phyloP scores from a whole-genome alignment of 495 filamentous ascomycete species.

The Daldinia grandis region DNA sequence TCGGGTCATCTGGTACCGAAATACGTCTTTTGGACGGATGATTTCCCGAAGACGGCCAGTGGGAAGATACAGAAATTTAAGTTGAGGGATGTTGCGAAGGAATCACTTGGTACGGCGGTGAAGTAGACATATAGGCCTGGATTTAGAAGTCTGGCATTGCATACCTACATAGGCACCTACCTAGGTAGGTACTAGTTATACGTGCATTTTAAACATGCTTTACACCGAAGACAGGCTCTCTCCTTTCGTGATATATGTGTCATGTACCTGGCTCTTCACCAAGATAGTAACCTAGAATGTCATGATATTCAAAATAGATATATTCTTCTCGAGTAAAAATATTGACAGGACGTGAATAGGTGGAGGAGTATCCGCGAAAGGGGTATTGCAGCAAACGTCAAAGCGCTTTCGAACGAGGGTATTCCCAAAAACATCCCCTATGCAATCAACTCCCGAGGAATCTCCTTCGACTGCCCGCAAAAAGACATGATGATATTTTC shows the following conservation, averaged over 20 bases:
- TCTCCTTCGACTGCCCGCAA: background rate
- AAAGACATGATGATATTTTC: background rate
- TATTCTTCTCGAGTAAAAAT: background rate
- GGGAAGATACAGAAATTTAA: constrained; percentile 98
- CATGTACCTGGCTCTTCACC: background rate
- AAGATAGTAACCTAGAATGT: background rate
- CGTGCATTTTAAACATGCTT: background rate
- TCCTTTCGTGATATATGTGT: too few relatives aligned
- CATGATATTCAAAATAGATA: background rate
- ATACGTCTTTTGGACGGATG: constrained; percentile 83
- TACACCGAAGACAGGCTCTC: background rate
- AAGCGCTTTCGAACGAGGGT: constrained; percentile 31
- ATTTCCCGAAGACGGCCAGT: constrained; percentile 92
- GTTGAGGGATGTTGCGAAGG: constrained; percentile 65
- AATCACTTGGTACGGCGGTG: background rate
- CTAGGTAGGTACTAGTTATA: background rate
- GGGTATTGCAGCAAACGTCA: constrained; percentile 18
- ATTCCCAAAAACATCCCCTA: constrained; percentile 14
- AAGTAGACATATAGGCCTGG: background rate
- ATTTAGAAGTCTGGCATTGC: background rate
- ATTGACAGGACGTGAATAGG: background rate
- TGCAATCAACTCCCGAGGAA: constrained; percentile 7
- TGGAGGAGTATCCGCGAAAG: constrained; percentile 4
- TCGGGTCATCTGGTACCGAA: constrained; percentile 86
- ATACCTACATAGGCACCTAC: too few relatives aligned